Base-by-base conservation (phyloP, 2,329 filamentous ascomycete genomes). In the Monosporascus sp. region DNA sequence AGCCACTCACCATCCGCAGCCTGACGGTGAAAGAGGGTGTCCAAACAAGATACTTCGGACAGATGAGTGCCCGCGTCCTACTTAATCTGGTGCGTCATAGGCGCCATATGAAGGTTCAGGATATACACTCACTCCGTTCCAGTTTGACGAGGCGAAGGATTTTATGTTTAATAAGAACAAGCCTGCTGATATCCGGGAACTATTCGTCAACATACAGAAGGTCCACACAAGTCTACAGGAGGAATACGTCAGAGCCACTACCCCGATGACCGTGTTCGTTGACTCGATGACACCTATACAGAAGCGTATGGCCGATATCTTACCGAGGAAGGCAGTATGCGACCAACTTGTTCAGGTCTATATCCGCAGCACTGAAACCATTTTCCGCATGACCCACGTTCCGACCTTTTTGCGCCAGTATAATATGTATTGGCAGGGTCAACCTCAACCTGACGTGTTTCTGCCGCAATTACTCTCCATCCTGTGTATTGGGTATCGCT, bases 211-310 rank as follows among this genome's bases (percentile, higher is more conserved):
- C 47, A 73, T 81, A 45, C 71, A 75, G 51, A 72, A 73, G 45
- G 72, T 81, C 38, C 74, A 81, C 60, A 74, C 69, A 55, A 65
- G 71, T 16, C 66, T 82, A 8, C 75, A 77, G 57, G 72, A 76
- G 48, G 74, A 78, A 31, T 74, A 77, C 59, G 69, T 69, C 51
- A 74, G 75, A 58, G 72, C 72, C 0, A 65, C 80, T 41, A 67
- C 74, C 5, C 79, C 80, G 0, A 81, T 82, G 45, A 72, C 77
- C 3, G 79, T 82, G 35, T 82, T 77, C 59, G 79, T 81, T 27
- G 78, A 82, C 59, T 82, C 79, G n/a, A 78, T 81, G 70, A 78
- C 80, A 63, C 79, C 80, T 0, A 72, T 82, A 2, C 75, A 76
- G 53, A 80, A 80, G 63, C 77, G 80, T 47, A 83, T 83, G 80